Evolutionary conservation across 1,284 basidiomycete genomes (phyloP), one percentile per base, ranked within the genome.

Genomic region (Ceraceosorus guamensis): DNA sequence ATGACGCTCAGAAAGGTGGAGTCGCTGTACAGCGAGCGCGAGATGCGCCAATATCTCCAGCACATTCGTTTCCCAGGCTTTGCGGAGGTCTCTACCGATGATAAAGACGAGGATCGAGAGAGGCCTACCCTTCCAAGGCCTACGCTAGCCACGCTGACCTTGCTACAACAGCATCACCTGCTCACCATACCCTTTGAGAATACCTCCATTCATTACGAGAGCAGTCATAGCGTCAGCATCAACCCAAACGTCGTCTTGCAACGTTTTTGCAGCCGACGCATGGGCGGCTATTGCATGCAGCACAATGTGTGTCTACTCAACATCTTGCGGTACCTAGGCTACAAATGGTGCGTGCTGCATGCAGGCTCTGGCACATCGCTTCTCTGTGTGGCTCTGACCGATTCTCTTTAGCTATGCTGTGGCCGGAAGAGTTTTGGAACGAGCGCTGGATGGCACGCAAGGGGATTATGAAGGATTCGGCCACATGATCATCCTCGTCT

Each of bases 281-380:
- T 57, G 4, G 63, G 64, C 35, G 65, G 65, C 3, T 66, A 66
- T 56, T 66, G 65, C n/a, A 14, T 64, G 39, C 62, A 66, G 45
- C 44, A 47, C 43, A 66, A 66, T 32, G 32, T 47, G 5, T 34
- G 63, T 24, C 56, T 62, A 6, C 59, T 57, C 16, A 58, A 66
- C 41, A 4, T 64, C 16, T 49, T 63, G 4, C 34, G 59, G 1
- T 54, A 49, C 8, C 13, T 66, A 0, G 48, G 52, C 11, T 66
- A 47, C n/a, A 47, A 55, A 3, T 50, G 37, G 13, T n/a, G 60
- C 33, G 52, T 57, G 3, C 50, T 57, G 37, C 37, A 41, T 8
- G 37, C 37, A n/a, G 37, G 37, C 37, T 41, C 37, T 41, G 37
- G 8, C n/a, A n/a, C 37, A 41, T 41, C n/a, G 37, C 37, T 41